Base-by-base conservation (phyloP, 257 asterid species). In the Nicotiana sylvestris region DNA sequence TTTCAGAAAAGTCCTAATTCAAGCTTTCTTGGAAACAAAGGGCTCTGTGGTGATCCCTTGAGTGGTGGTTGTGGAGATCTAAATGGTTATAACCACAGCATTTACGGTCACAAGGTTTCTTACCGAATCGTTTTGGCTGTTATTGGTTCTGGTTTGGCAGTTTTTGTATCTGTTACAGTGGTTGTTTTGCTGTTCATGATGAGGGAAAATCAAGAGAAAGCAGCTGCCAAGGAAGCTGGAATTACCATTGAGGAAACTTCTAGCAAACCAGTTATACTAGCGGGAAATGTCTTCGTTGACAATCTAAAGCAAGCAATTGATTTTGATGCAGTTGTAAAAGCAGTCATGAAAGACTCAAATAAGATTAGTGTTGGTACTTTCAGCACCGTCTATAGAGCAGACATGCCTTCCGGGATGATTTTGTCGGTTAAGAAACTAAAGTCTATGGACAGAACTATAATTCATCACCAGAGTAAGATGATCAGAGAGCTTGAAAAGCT, bases 361-460 rank as follows among this genome's bases (percentile, higher is more conserved):
- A 89, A 87, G 88, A 89, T 92, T 74, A 88, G 91, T 80, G 39
- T 83, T 39, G 98, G 98, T 56, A 96, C 99, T 2, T 96, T 96
- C 81, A 96, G 99, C 88, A 84, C 91, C 12, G 92, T 96, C 13
- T 96, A 91, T 85, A 91, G 85, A 89, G 99, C 98, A 6, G 98
- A 94, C 46, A 94, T 96, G 99, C 98, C 99, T 32, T 96, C 98
- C 0, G 99, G 99, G 70, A 89, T 94, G 93, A 84, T 86, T 53
- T 70, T 94, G 49, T 94, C 98, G 0, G 99, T 94, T 9, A 88
- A 96, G 81, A 93, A 85, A 81, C 91, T 96, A 67, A 92, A 89
- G 84, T 93, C 94, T 0, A 91, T 94, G 97, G 98, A 96, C 87
- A 89, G 74, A 81, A 91, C 96, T 1, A 82, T 96, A 77, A 77